Percentiles rank a stretch among this genome's conserved stretches.
phyloP scores from a whole-genome alignment of 495 filamentous ascomycete species.

The Penicillium mononematosum region DNA sequence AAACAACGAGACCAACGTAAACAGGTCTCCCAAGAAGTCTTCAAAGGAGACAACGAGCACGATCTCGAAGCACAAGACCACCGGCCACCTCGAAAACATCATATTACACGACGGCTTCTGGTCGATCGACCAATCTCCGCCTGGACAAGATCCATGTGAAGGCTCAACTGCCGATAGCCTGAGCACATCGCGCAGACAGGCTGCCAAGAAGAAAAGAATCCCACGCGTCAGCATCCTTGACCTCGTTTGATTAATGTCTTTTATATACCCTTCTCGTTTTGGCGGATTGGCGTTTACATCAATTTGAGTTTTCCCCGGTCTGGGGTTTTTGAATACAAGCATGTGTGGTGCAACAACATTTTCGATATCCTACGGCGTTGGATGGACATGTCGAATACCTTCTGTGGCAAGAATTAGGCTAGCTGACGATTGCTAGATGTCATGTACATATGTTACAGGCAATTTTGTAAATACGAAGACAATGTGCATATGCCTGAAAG shows the following conservation, averaged over 20 bases:
- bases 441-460: neutral
- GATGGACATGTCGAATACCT: neutral
- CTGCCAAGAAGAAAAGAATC: conserved; percentile 35
- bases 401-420: neutral
- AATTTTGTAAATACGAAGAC: neutral
- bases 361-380: neutral
- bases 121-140: conserved; percentile 23
- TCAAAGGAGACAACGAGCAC: neutral
- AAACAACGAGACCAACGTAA: neutral
- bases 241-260: conserved; percentile 23
- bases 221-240: conserved; percentile 42
- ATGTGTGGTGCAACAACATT: neutral
- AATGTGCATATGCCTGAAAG: neutral
- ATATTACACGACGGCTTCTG: conserved; percentile 36
- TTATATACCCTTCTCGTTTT: conserved; percentile 14
- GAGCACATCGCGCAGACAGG: neutral
- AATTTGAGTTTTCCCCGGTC: neutral
- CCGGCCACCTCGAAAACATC: conserved; percentile 32
- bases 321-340: neutral
- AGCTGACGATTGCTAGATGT: neutral
- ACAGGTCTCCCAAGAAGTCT: neutral
- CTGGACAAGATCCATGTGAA: conserved; percentile 4
- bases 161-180: neutral
- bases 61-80: conserved; percentile 2
- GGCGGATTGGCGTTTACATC: neutral